Conservation (phyloP, 2,329 filamentous ascomycete genomes). For the Didymellaceae sp. region DNA sequence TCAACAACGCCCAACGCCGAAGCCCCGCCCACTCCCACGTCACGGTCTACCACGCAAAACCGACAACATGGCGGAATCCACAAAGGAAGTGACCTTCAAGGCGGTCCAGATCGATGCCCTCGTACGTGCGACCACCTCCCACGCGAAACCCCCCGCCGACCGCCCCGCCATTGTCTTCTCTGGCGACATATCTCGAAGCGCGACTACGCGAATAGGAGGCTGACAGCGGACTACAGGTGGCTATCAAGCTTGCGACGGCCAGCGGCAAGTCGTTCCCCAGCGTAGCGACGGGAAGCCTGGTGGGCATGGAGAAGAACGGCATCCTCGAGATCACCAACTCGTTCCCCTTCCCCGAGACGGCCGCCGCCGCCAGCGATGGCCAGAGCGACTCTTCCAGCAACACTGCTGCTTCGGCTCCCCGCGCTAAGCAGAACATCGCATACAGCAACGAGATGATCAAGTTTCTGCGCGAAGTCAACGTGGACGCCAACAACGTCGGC, state of each 20-base stretch:
- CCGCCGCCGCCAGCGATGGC: constrained; percentile 64
- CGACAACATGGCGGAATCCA: constrained; percentile 45
- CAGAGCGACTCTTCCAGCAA: constrained; percentile 53
- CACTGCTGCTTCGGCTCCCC: constrained; percentile 84
- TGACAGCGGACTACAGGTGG: constrained; percentile 66
- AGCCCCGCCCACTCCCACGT: constrained; percentile 22
- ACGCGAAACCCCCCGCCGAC: constrained; percentile 42
- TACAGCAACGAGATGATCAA: constrained; percentile 99
- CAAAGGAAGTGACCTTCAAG: constrained; percentile 67
- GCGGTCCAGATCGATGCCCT: constrained; percentile 93
- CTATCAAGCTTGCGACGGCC: constrained; percentile 98
- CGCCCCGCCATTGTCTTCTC: constrained; percentile 36
- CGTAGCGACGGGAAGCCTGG: constrained; percentile 84
- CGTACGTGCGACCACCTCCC: constrained; percentile 62
- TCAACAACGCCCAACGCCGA: constrained; percentile 28
- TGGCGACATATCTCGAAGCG: constrained; percentile 4
- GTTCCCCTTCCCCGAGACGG: constrained; percentile 89
- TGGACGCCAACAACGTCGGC: constrained; percentile 96
- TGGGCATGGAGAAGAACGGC: constrained; percentile 87
- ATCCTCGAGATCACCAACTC: constrained; percentile 90
- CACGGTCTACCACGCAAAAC: constrained; percentile 21
- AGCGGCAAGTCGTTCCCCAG: constrained; percentile 87
- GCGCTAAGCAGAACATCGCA: constrained; percentile 84
- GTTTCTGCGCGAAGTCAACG: constrained; percentile 94
- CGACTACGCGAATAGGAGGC: constrained; percentile 10